phyloP scores from a whole-genome alignment of 768 basidiomycete species.

The Agrocybe praecox region DNA sequence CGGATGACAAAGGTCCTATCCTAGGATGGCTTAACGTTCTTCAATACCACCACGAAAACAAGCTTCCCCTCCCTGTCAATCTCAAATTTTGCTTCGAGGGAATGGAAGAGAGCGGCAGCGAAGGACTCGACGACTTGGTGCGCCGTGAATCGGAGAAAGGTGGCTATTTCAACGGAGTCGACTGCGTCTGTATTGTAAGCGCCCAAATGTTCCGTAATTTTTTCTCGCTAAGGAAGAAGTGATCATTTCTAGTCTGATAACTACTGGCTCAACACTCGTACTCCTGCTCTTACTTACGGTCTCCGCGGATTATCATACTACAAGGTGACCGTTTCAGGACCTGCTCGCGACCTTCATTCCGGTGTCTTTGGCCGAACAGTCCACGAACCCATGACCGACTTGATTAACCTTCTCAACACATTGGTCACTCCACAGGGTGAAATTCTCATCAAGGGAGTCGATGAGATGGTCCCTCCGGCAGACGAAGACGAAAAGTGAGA shows the following conservation, averaged over 20 bases:
- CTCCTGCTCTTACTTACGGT: slow-evolving; percentile 84
- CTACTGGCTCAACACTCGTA: slow-evolving; percentile 89
- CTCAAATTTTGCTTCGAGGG: slow-evolving; percentile 92
- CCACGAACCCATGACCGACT: slow-evolving; percentile 94
- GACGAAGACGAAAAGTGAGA: slow-evolving; percentile 69
- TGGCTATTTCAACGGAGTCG: slow-evolving; percentile 85
- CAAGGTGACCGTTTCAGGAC: slow-evolving; percentile 80
- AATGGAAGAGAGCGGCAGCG: slow-evolving; percentile 95
- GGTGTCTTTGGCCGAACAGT: slow-evolving; percentile 84
- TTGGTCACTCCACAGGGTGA: slow-evolving; percentile 80
- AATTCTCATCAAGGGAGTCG: slow-evolving; percentile 88
- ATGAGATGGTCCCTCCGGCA: slow-evolving; percentile 78
- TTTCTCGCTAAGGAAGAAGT: background rate
- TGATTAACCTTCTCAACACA: slow-evolving; percentile 80
- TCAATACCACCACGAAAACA: slow-evolving; percentile 74
- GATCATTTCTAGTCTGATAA: slow-evolving; percentile 72
- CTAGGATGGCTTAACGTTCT: slow-evolving; percentile 90
- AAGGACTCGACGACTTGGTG: slow-evolving; percentile 89
- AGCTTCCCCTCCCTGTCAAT: slow-evolving; percentile 83
- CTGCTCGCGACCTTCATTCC: slow-evolving; percentile 87
- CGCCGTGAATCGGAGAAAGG: slow-evolving; percentile 69
- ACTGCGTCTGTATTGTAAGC: slow-evolving; percentile 90
- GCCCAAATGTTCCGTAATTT: background rate
- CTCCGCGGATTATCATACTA: slow-evolving; percentile 89
- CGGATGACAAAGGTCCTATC: slow-evolving; percentile 91